Conservation (phyloP, 129 eudicot genomes). For the Erigeron canadensis region DNA sequence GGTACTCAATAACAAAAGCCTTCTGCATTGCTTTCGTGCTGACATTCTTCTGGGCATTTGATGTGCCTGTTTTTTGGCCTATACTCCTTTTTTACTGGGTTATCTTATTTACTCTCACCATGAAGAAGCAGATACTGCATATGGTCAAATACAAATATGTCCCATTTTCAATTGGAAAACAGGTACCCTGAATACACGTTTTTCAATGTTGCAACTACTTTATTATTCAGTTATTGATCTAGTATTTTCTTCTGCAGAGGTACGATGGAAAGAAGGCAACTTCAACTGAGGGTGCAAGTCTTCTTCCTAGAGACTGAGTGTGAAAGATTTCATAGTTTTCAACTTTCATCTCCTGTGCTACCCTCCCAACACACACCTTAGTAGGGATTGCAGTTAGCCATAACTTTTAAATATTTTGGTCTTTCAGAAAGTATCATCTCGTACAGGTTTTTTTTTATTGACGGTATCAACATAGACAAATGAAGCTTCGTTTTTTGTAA, state of each 20-base stretch:
- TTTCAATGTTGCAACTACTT: background rate
- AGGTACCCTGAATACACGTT: conserved; percentile 40
- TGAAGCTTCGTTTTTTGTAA: conserved; percentile 29
- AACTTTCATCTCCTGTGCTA: conserved; percentile 19
- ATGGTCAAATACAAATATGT: conserved; percentile 94
- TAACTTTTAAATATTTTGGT: conserved; percentile 24
- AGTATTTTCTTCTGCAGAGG: conserved; percentile 39
- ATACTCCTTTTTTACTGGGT: conserved; percentile 91
- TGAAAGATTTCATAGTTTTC: conserved; percentile 6
- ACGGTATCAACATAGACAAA: conserved; percentile 20
- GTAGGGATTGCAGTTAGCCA: conserved; percentile 18
- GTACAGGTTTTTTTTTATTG: conserved; percentile 35
- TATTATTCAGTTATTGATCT: background rate
- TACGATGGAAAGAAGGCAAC: conserved; percentile 48
- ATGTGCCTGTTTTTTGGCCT: conserved; percentile 99
- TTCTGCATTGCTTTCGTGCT: conserved; percentile 80
- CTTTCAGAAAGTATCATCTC: conserved; percentile 19
- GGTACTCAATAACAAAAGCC: conserved; percentile 92
- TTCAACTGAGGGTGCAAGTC: conserved; percentile 42
- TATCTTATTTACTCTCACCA: conserved; percentile 76
- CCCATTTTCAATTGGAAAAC: conserved; percentile 94
- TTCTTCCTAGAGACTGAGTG: conserved; percentile 52
- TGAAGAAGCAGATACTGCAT: conserved; percentile 90
- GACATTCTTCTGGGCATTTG: conserved; percentile 85
- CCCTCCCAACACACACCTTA: conserved; percentile 24